Base-by-base conservation (phyloP, 176 grass and related monocot genomes). In the Panicum miliaceum region DNA sequence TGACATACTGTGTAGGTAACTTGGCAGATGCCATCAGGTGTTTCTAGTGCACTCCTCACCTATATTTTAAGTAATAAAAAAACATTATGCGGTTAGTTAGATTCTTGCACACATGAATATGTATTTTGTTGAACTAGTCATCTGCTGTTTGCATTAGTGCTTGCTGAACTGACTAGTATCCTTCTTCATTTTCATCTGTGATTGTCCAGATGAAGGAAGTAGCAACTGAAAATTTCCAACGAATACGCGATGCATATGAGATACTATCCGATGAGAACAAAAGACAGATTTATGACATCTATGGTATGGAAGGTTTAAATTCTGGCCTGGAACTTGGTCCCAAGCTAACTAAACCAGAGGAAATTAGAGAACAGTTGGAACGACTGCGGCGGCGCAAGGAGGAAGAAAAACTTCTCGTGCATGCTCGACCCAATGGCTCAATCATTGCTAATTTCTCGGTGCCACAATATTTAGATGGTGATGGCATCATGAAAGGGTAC, bases 261-360 rank as follows among this genome's bases (percentile, higher is more conserved):
- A 81, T 99, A 74, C 80, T 99, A 80, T 92, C 80, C 4, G 91
- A 99, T 85, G 91, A 89, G 71, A 84, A 90, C 57, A 99, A 96
- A 94, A 91, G 96, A 45, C 93, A 96, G 79, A 94, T 99, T n/a
- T 99, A 99, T 85, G 96, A 99, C 79, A 92, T 99, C 16, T 96
- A 99, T 89, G 96, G 93, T 20, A 99, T 99, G 91, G 96, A 99
- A 91, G 96, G 96, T 46, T 89, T 99, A 56, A 96, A 70, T 76
- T 96, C 93, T 69, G 91, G 93, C 38, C 81, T 99, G 66, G 96
- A 99, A 83, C 85, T 99, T 88, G 96, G 96, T 20, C 93, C 96
- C 42, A 91, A 90, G 81, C 88, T 99, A 72, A 99, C 34, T 68
- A 99, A 90, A 90, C 91, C 88, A 3, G 96, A 96, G 45, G 96